Evolutionary conservation across 257 asterid genomes (phyloP).

Genomic region (Solanum lycopersicoides): DNA sequence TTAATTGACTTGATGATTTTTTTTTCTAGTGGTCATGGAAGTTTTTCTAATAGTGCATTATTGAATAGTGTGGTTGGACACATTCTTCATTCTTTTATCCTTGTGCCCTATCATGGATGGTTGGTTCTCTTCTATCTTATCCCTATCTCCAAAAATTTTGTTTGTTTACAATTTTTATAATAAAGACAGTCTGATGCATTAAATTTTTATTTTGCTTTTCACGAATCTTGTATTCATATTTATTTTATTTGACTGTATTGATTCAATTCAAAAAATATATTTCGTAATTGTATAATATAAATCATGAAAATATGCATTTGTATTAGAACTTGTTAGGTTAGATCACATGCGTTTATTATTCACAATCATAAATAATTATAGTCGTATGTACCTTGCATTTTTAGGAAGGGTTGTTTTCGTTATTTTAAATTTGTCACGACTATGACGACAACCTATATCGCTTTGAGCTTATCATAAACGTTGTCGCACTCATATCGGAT

Average conservation of each 20-base stretch:
- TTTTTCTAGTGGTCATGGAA: conserved; percentile 32
- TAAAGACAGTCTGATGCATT: background rate
- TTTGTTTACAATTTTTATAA: background rate
- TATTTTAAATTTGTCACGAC: background rate
- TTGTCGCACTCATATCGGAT: background rate
- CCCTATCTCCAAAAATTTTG: no score
- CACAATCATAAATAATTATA: background rate
- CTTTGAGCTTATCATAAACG: background rate
- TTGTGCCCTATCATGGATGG: conserved; percentile 48
- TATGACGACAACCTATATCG: background rate
- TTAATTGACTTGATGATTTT: background rate
- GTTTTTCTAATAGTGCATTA: conserved; percentile 21
- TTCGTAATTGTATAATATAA: background rate
- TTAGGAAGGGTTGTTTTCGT: background rate
- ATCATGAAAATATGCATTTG: background rate
- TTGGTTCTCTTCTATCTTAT: background rate
- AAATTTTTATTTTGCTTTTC: background rate
- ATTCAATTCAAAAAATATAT: no score
- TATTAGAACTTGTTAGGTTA: background rate
- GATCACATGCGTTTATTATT: background rate
- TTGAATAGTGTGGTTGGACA: conserved; percentile 28
- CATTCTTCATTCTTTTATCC: conserved; percentile 29
- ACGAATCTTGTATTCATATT: no score
- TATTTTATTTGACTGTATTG: background rate
- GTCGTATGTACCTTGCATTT: background rate